A percentile compares a stretch with the other conserved stretches of the same genome.
Conservation (phyloP, 2,329 filamentous ascomycete genomes). For the Dendryphion nanum region DNA sequence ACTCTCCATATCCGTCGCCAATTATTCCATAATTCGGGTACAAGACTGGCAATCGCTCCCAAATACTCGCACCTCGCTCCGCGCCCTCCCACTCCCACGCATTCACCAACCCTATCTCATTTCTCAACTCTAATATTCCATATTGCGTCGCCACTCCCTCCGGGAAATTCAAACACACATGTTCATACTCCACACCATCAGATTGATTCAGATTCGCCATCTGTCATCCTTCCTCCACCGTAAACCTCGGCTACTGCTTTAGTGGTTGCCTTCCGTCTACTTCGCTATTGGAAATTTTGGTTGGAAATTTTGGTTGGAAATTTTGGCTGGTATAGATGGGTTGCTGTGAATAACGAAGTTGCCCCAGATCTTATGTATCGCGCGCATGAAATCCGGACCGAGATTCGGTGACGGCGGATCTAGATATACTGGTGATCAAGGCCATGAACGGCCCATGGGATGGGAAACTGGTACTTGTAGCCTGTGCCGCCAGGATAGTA, state of each 20-base stretch:
- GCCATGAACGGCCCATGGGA: constrained; percentile 17
- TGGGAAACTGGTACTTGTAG: constrained; percentile 21
- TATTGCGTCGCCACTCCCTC: not conserved
- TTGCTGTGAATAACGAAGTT: constrained; percentile 14
- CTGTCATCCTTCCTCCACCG: constrained; percentile 1
- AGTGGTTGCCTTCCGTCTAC: constrained; percentile 1
- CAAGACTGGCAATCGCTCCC: constrained; percentile 12
- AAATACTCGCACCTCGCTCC: constrained; percentile 22
- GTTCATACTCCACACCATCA: constrained; percentile 10
- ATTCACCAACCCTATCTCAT: constrained; percentile 17
- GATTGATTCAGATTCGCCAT: constrained; percentile 22
- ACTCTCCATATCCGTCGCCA: no score
- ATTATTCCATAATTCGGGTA: constrained; percentile 8
- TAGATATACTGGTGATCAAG: constrained; percentile 16
- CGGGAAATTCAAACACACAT: not conserved
- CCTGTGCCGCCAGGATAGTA: constrained; percentile 3
- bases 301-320: constrained; percentile 6
- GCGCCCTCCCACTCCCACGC: constrained; percentile 21
- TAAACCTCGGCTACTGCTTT: constrained; percentile 15
- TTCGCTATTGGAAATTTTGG: constrained; percentile 4
- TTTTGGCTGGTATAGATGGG: constrained; percentile 10
- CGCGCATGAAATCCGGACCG: constrained; percentile 9
- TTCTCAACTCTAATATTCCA: constrained; percentile 8
- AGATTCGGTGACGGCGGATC: constrained; percentile 12
- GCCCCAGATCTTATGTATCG: constrained; percentile 14